Conservation (phyloP, 306 rosid species). For the Vigna unguiculata region DNA sequence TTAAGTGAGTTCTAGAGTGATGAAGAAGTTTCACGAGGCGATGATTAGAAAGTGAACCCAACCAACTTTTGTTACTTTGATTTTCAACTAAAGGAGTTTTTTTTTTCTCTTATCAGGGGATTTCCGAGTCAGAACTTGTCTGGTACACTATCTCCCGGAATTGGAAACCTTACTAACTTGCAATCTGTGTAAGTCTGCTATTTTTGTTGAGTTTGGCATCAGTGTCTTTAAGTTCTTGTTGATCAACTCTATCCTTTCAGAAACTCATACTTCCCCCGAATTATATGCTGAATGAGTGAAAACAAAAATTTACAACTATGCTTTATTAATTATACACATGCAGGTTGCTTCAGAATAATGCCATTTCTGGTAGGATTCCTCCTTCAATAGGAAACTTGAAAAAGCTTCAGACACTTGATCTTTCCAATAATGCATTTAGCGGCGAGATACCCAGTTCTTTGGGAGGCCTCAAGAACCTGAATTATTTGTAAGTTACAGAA, state of each 20-base stretch:
- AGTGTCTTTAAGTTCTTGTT: constrained; percentile 28
- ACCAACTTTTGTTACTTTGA: constrained; percentile 25
- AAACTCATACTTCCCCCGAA: background rate
- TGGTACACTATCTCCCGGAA: constrained; percentile 80
- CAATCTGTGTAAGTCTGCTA: constrained; percentile 80
- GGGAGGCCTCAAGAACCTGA: constrained; percentile 82
- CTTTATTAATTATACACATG: constrained; percentile 37
- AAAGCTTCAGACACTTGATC: constrained; percentile 94
- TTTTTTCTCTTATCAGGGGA: constrained; percentile 64
- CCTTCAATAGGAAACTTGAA: constrained; percentile 74
- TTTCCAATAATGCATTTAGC: constrained; percentile 75
- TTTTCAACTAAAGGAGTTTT: constrained; percentile 2
- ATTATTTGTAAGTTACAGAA: constrained; percentile 80
- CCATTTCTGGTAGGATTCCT: constrained; percentile 85
- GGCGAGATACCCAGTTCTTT: constrained; percentile 87
- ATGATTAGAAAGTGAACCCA: constrained; percentile 19
- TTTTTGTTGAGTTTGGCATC: constrained; percentile 34
- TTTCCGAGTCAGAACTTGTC: constrained; percentile 97
- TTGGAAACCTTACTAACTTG: constrained; percentile 86
- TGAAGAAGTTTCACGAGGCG: constrained; percentile 27
- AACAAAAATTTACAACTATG: background rate
- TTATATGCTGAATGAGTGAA: constrained; percentile 8
- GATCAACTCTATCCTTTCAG: background rate
- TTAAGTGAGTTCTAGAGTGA: constrained; percentile 6
- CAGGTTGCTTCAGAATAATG: constrained; percentile 96